These are phyloP conservation scores for Helicostylum pulchrum DNA, from an alignment of 192 early-diverging fungal genomes.

Conservation along the genomic window DNA sequence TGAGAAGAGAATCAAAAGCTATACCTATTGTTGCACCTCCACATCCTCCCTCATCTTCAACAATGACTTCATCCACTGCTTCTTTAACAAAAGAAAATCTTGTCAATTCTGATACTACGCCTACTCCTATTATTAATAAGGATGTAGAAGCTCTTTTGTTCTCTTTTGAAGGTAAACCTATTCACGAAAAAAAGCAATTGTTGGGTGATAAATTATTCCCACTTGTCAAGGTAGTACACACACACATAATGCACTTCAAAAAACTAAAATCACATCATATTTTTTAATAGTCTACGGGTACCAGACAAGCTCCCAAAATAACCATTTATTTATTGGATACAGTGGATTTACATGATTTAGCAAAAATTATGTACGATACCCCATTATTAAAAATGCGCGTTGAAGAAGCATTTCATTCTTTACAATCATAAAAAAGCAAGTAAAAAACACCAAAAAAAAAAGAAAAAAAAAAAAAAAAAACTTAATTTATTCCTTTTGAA, in stretches of 20 bases:
- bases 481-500: not conserved
- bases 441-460: no score
- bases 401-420: slow-evolving; percentile 11
- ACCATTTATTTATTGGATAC: slow-evolving; percentile 39
- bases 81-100: not conserved
- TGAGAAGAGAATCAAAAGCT: slow-evolving; percentile 4
- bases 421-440: slow-evolving; percentile 8
- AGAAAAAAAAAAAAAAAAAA: not conserved
- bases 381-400: slow-evolving; percentile 5
- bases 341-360: slow-evolving; percentile 30
- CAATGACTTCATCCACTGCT: not conserved
- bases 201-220: slow-evolving; percentile 42
- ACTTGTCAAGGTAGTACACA: slow-evolving; percentile 31
- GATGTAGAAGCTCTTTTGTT: slow-evolving; percentile 20
- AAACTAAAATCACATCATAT: not conserved
- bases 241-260: not conserved
- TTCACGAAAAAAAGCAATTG: slow-evolving; percentile 39
- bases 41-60: not conserved
- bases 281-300: slow-evolving; percentile 16
- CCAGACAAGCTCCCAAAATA: slow-evolving; percentile 31
- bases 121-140: slow-evolving; percentile 17
- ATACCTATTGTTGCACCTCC: not conserved
- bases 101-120: not conserved
- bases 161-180: slow-evolving; percentile 28
- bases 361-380: slow-evolving; percentile 38